These are phyloP conservation scores for Yarrowia sp. DNA, from an alignment of 805 yeast genomes.

Conservation along the genomic window DNA sequence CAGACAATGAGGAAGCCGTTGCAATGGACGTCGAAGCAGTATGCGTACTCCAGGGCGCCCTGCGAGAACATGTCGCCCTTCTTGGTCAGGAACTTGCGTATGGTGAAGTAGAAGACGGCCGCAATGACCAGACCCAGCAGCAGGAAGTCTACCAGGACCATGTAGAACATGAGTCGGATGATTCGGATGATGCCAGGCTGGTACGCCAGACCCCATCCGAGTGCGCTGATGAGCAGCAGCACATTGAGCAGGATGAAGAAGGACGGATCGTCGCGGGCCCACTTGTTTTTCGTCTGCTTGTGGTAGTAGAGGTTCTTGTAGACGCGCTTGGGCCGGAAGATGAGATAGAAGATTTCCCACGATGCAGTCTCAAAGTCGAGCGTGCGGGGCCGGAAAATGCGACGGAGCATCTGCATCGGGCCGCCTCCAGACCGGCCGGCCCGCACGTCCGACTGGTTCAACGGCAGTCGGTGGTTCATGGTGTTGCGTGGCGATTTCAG, in stretches of 20 bases:
- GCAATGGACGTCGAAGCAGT: constrained; percentile 92
- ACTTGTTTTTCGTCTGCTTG: constrained; percentile 70
- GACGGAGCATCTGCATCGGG: constrained; percentile 33
- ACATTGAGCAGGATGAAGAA: constrained; percentile 71
- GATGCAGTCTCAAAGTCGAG: constrained; percentile 88
- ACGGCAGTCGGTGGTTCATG: constrained; percentile 25
- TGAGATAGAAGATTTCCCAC: constrained; percentile 81
- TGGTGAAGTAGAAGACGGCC: constrained; percentile 68
- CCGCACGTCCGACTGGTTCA: constrained; percentile 24
- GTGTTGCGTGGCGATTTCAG: constrained; percentile 24
- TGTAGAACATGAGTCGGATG: constrained; percentile 65
- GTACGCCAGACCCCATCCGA: constrained; percentile 89
- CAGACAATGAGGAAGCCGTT: constrained; percentile 82
- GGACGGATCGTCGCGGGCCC: constrained; percentile 92
- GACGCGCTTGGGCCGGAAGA: constrained; percentile 75
- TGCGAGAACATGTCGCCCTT: constrained; percentile 38
- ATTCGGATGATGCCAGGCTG: constrained; percentile 62
- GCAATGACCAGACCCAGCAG: constrained; percentile 66
- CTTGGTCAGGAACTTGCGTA: constrained; percentile 55
- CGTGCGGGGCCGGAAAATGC: constrained; percentile 70
- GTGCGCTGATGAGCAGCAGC: constrained; percentile 66
- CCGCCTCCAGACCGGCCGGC: constrained; percentile 20
- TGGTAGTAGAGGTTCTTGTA: constrained; percentile 79
- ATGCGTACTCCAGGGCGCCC: constrained; percentile 78
- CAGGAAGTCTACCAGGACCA: constrained; percentile 83